Evolutionary conservation across 2,329 filamentous ascomycete species (phyloP).

Genomic region (Helicocarpus griseus): DNA sequence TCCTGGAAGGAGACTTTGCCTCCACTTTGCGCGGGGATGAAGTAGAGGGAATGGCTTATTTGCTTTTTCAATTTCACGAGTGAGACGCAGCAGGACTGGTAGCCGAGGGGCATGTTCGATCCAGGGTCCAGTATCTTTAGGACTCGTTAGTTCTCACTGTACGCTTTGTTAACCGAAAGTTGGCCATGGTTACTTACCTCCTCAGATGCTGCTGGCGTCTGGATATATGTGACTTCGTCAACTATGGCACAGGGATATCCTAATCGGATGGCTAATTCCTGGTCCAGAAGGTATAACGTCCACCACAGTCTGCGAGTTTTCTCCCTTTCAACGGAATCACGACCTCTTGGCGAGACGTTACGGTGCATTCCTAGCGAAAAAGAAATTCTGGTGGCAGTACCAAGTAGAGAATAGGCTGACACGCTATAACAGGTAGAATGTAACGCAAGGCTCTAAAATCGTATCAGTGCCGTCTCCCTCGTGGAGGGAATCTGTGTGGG

Average conservation of each 20-base stretch:
- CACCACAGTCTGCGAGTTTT: background rate
- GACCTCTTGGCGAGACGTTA: background rate
- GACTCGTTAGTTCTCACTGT: too few relatives aligned
- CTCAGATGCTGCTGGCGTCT: background rate
- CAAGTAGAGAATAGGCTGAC: background rate
- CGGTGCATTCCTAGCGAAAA: background rate
- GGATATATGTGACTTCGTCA: background rate
- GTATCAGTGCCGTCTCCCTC: too few relatives aligned
- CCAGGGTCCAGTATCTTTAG: background rate
- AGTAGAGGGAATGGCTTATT: background rate
- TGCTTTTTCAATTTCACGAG: background rate
- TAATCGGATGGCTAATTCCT: background rate
- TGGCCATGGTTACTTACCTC: background rate
- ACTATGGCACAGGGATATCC: background rate
- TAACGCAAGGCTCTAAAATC: background rate
- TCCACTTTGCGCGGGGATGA: background rate
- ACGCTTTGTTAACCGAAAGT: too few relatives aligned
- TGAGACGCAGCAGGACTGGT: background rate
- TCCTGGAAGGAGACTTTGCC: background rate
- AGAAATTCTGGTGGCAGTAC: background rate
- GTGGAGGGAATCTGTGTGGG: too few relatives aligned
- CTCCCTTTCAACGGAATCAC: background rate
- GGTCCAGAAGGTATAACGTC: background rate
- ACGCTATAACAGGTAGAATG: background rate
- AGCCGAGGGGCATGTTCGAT: background rate